Conservation (phyloP, 306 rosid genomes). For the Glycyrrhiza uralensis region DNA sequence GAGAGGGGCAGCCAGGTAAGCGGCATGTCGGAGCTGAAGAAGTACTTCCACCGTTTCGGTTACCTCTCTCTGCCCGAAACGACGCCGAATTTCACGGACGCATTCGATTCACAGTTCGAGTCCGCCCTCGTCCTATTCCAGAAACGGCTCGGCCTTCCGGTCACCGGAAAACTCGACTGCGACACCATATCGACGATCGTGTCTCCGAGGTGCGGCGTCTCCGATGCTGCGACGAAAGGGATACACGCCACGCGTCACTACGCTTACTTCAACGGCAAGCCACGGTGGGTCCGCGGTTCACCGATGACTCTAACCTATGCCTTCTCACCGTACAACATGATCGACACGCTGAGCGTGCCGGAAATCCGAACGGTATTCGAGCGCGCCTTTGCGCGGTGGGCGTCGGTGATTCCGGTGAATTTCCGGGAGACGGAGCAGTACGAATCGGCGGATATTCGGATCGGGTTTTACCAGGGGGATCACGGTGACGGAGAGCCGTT, state of each 20-base stretch:
- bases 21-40: slow-evolving; percentile 80
- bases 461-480: slow-evolving; percentile 74
- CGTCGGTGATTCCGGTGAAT: slow-evolving; percentile 77
- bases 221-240: slow-evolving; percentile 31
- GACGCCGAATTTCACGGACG: slow-evolving; percentile 49
- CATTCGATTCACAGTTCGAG: slow-evolving; percentile 56
- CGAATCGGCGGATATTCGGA: slow-evolving; percentile 58
- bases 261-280: slow-evolving; percentile 72
- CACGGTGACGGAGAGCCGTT: slow-evolving; percentile 97
- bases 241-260: slow-evolving; percentile 48
- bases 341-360: slow-evolving; percentile 41
- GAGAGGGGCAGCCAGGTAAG: slow-evolving; percentile 56
- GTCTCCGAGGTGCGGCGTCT: slow-evolving; percentile 86
- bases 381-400: slow-evolving; percentile 77
- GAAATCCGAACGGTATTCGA: slow-evolving; percentile 47
- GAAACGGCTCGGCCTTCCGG: slow-evolving; percentile 55
- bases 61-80: slow-evolving; percentile 47
- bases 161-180: slow-evolving; percentile 72
- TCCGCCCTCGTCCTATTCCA: slow-evolving; percentile 71
- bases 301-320: slow-evolving; percentile 67
- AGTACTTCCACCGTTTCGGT: slow-evolving; percentile 80
- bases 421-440: slow-evolving; percentile 46
- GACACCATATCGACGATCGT: slow-evolving; percentile 59
- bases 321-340: slow-evolving; percentile 47
- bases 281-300: slow-evolving; percentile 58